Base-by-base conservation (phyloP, 2,329 filamentous ascomycete species). In the Elsinoe necatrix region DNA sequence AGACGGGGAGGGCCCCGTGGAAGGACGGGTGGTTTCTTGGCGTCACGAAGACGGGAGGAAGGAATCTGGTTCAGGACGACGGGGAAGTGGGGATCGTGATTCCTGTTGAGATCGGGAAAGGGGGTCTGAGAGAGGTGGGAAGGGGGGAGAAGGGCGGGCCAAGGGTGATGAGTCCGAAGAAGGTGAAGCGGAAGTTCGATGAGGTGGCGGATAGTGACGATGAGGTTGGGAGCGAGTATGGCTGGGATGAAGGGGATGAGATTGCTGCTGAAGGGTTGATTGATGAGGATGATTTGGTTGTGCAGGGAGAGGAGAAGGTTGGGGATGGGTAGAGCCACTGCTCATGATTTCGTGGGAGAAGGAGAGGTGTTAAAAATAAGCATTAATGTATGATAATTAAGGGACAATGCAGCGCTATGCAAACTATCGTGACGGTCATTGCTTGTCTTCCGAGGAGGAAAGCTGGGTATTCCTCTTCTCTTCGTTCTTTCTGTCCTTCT, bases 191-290 rank as follows among this genome's bases (percentile, higher is more conserved):
- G 63, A 82, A 63, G 8, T 73, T 71, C 55, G 66, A 71, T 43
- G 73, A 89, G 67, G 74, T 86, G 55, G 74, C 73, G 31, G 79
- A 85, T 43, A 79, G 77, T 54, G 81, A 83, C 60, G 85, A 80
- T 60, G 81, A 84, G 42, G 80, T 78, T 27, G 75, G 77, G 14
- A 83, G 85, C 58, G 85, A 88, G 61, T 82, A 87, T 64, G 88
- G 87, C 64, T 89, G 85, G 85, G 79, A 79, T 37, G 80, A 86
- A 54, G 80, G 82, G 43, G 82, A 85, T 63, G 83, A 85, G 57
- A 72, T 75, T 31, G 68, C 70, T 11, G 68, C 70, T 29, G 72
- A 73, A 59, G 72, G 71, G 1, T 50, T 72, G 54, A 64, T 72
- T 20, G 37, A 74, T 61, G 18, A 74, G 65, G 54, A 74, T 66